A percentile compares a stretch with the other conserved stretches of the same genome.
These are phyloP conservation scores for Claviceps paspali DNA, from an alignment of 2,329 filamentous ascomycete genomes.

Conservation along the genomic window DNA sequence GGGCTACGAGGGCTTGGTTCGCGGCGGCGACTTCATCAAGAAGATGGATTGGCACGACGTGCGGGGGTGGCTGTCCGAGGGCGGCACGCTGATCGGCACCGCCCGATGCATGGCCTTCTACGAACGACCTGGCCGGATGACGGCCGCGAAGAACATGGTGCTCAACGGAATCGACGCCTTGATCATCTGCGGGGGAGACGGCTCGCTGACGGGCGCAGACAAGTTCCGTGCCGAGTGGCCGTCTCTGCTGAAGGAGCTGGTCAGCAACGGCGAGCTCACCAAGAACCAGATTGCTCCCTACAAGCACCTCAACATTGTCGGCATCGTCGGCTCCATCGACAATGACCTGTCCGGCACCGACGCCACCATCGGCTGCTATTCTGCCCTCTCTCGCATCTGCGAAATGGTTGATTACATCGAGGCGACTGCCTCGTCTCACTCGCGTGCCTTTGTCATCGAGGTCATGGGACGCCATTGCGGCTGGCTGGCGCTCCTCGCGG, in stretches of 20 bases:
- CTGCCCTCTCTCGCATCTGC: slow-evolving; percentile 81
- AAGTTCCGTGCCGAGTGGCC: slow-evolving; percentile 89
- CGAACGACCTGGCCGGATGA: slow-evolving; percentile 68
- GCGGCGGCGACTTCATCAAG: slow-evolving; percentile 75
- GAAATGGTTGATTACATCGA: slow-evolving; percentile 95
- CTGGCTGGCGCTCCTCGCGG: slow-evolving; percentile 92
- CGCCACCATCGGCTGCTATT: slow-evolving; percentile 94
- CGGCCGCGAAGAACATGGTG: slow-evolving; percentile 88
- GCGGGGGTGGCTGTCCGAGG: slow-evolving; percentile 82
- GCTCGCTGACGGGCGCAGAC: slow-evolving; percentile 89
- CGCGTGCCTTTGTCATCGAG: slow-evolving; percentile 91
- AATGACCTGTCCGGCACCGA: slow-evolving; percentile 96
- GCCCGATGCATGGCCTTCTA: slow-evolving; percentile 87
- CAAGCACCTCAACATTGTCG: slow-evolving; percentile 85
- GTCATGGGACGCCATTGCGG: slow-evolving; percentile 98
- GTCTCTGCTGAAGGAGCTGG: slow-evolving; percentile 69
- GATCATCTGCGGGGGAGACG: slow-evolving; percentile 93
- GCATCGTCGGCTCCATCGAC: slow-evolving; percentile 92
- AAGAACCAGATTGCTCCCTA: slow-evolving; percentile 59
- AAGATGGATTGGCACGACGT: slow-evolving; percentile 89
- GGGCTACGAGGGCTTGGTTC: slow-evolving; percentile 89
- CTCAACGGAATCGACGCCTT: slow-evolving; percentile 85
- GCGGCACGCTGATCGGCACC: slow-evolving; percentile 90
- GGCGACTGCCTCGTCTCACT: slow-evolving; percentile 85
- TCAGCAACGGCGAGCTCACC: slow-evolving; percentile 56